A percentile compares a stretch with the other conserved stretches of the same genome.
These are phyloP conservation scores for Clavulina sp. DNA, from an alignment of 768 basidiomycete genomes.

Conservation along the genomic window DNA sequence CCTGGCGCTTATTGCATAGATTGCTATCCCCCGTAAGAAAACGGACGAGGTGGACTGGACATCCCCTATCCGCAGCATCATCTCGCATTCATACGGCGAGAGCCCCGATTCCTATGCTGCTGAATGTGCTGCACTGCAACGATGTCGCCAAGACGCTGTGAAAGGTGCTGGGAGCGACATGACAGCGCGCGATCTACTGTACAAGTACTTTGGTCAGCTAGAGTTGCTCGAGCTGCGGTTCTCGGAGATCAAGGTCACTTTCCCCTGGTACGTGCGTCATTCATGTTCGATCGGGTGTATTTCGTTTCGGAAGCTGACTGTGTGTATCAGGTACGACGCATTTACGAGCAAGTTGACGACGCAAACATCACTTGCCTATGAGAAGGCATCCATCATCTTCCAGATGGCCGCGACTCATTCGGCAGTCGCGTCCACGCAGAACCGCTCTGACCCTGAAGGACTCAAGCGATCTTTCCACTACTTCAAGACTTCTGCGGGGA, in stretches of 20 bases:
- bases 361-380: constrained; percentile 92
- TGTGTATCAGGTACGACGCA: constrained; percentile 54
- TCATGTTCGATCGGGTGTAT: not conserved
- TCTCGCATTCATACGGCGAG: constrained; percentile 87
- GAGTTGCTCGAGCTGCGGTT: constrained; percentile 94
- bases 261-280: constrained; percentile 42
- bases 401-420: constrained; percentile 92
- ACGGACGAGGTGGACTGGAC: constrained; percentile 98
- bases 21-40: constrained; percentile 83
- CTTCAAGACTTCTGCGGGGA: constrained; percentile 77
- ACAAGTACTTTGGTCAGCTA: constrained; percentile 99
- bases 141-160: constrained; percentile 91
- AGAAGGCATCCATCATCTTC: constrained; percentile 95
- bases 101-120: constrained; percentile 72
- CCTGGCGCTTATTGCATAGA: constrained; percentile 16
- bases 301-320: not conserved
- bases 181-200: constrained; percentile 75
- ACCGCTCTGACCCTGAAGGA: constrained; percentile 76
- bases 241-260: constrained; percentile 88
- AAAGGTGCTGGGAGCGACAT: constrained; percentile 89
- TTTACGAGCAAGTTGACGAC: constrained; percentile 88
- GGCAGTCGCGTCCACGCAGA: constrained; percentile 71
- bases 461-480: constrained; percentile 87
- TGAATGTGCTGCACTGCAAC: constrained; percentile 70
- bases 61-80: constrained; percentile 63